Evolutionary conservation across 2,329 filamentous ascomycete genomes (phyloP), one percentile per base, ranked within the genome.

Genomic region (Colletotrichum neosansevieriae): DNA sequence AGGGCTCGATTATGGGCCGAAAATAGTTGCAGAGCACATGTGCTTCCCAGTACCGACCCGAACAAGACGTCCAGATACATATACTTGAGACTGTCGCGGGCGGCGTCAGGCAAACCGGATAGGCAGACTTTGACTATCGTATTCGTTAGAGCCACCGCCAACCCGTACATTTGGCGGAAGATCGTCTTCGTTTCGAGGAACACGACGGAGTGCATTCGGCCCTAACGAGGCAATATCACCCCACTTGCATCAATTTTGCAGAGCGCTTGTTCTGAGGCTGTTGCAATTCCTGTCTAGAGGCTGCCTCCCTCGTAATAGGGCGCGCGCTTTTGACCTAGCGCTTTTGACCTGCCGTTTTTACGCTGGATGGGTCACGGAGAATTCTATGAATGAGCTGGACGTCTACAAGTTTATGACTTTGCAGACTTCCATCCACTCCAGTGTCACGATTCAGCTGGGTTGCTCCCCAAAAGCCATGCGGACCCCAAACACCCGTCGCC

Each of bases 91-190:
- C 29, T 7, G 7, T 29, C 29, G 29, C 7, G 29, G 29, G 29
- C 29, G 29, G 29, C 29, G 29, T 29, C 29, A 29, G 1, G 53
- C 47, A 24, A 59, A 19, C 49, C 29, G 47, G 6, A 19, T 24
- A 42, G 38, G 13, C 44, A 21, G 29, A 29, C 9, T 7, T 29
- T 6, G 7, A 29, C 42, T 36, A 21, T 29, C n/a, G 15, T 38
- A 42, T 56, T 66, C 66, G 54, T 66, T 56, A 57, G 66, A 66
- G 54, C 54, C 49, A 50, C 66, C 66, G 54, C 24, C 24, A 24
- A 24, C 54, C 62, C 11, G 47, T 11, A 13, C 51, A 24, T 13
- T 40, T 21, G 11, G 36, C 42, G 54, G 61, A 50, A 9, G 32
- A 21, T 50, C 19, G 54, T 60, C 24, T 17, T 45, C 24, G 40